phyloP scores from a whole-genome alignment of 2,329 filamentous ascomycete species.

The Cercospora sp. region DNA sequence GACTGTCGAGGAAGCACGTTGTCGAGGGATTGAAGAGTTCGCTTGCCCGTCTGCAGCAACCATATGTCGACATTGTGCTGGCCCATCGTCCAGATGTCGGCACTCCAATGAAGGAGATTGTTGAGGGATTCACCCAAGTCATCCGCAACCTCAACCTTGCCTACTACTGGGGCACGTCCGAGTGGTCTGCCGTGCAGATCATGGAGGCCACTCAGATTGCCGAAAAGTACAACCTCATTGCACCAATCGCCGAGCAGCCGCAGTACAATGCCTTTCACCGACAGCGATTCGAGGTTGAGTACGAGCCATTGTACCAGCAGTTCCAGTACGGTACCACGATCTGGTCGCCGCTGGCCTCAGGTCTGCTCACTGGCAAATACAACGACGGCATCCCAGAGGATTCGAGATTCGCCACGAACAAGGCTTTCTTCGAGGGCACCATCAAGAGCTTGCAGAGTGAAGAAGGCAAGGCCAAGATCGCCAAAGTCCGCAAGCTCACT shows the following conservation, averaged over 20 bases:
- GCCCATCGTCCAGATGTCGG: conserved; percentile 60
- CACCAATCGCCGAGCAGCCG: conserved; percentile 55
- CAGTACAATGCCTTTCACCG: conserved; percentile 65
- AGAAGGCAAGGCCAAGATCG: conserved; percentile 55
- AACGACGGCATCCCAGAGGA: conserved; percentile 62
- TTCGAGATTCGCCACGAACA: conserved; percentile 61
- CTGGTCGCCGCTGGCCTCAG: conserved; percentile 58
- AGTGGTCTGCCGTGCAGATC: conserved; percentile 62
- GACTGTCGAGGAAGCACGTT: conserved; percentile 53
- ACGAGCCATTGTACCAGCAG: conserved; percentile 57
- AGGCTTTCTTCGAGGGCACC: conserved; percentile 58
- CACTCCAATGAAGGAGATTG: conserved; percentile 55
- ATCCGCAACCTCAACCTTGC: conserved; percentile 59
- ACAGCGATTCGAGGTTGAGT: conserved; percentile 63
- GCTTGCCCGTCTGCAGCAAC: conserved; percentile 59
- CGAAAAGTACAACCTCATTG: conserved; percentile 60
- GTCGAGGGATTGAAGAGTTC: conserved; percentile 61
- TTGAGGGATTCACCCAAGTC: conserved; percentile 55
- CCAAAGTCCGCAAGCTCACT: conserved; percentile 59
- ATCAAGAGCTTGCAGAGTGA: conserved; percentile 53
- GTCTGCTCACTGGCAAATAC: conserved; percentile 64
- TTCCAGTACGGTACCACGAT: conserved; percentile 59
- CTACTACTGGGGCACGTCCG: conserved; percentile 65
- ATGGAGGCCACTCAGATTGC: conserved; percentile 58
- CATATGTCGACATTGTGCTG: conserved; percentile 67